Base-by-base conservation (phyloP, 2,329 filamentous ascomycete species). In the Ilyonectria sp. region DNA sequence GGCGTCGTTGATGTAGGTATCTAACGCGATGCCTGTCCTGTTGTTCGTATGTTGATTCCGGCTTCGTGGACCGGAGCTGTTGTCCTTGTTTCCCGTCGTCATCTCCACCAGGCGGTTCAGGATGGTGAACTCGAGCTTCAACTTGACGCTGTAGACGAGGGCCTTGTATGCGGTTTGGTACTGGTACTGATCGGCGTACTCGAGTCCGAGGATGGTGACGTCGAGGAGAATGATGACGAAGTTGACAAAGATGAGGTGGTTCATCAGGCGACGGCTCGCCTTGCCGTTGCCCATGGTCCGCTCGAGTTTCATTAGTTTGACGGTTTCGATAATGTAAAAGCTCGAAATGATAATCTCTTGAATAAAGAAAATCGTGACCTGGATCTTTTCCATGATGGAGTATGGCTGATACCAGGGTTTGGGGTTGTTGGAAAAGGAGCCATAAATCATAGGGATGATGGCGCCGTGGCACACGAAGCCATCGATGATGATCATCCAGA, bases 401-500 rank as follows among this genome's bases (percentile, higher is more conserved):
- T 86, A 87, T 1, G 74, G 71, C 53, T 70, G 47, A 5, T 53
- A 35, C 70, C 72, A 79, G 6, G 56, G 49, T 1, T 35, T 46
- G 3, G 74, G 71, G 19, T 69, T 67, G 1, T 33, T 68, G 1
- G 79, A 79, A 69, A 86, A 87, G 1, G 85, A 80, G 11, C 86
- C 88, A 67, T 84, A 90, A 3, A 86, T 86, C 33, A 91, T 77
- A 2, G 90, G 82, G 0, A 85, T 86, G 5, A 86, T 87, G 0
- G 86, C 83, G 0, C 87, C 78, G 69, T 91, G 87, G 26, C 89
- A 77, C 10, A 89, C 62, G 43, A 90, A 69, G 19, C 82, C 83
- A 71, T 90, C 85, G 66, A 83, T 73, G 44, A 90, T 82, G 65
- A 92, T 91, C 85, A 91, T 89, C 60, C 75, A 82, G 0, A 90